Conservation (phyloP, 495 filamentous ascomycete genomes). For the Neurospora terricola region DNA sequence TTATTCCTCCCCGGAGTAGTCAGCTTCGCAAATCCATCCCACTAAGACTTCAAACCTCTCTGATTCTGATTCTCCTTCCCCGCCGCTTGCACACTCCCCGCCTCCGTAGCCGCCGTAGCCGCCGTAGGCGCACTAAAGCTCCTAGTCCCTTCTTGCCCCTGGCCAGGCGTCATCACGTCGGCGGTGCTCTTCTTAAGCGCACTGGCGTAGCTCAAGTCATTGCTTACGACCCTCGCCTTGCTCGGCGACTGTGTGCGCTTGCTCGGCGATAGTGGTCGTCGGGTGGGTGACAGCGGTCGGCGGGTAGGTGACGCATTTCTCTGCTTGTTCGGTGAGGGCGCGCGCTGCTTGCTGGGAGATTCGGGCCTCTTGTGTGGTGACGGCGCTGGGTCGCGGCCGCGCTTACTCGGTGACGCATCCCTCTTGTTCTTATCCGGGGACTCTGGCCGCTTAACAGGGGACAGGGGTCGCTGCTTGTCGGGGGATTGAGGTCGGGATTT, state of each 20-base stretch:
- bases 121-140: background rate
- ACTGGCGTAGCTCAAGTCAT: background rate
- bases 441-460: background rate
- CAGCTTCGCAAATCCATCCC: background rate
- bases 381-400: background rate
- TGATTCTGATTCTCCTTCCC: background rate
- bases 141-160: background rate
- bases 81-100: background rate
- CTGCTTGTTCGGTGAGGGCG: background rate
- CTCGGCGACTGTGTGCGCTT: background rate
- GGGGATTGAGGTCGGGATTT: conserved; percentile 12
- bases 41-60: background rate
- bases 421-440: background rate
- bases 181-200: background rate
- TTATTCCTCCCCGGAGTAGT: background rate
- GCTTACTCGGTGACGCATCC: background rate
- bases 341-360: background rate
- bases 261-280: background rate
- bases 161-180: background rate
- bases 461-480: background rate
- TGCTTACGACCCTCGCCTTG: background rate
- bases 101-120: background rate
- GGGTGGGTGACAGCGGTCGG: too few species aligned
- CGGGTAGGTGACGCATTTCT: background rate
- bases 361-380: background rate